These are phyloP conservation scores for Begonia masoniana DNA, from an alignment of 306 rosid species.

Conservation along the genomic window DNA sequence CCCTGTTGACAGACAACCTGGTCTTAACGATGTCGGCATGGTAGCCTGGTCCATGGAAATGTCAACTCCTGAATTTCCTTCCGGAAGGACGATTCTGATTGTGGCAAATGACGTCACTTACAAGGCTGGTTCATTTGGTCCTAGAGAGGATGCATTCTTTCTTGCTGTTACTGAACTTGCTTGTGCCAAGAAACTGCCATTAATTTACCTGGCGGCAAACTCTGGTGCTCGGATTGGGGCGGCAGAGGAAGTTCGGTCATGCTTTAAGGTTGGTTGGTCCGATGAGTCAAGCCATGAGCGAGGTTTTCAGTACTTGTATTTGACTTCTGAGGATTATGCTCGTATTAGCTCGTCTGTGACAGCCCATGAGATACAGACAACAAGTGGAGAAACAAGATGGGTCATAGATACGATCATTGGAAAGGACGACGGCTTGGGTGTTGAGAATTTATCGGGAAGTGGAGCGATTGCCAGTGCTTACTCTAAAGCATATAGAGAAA, in stretches of 20 bases:
- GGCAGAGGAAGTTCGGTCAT: slow-evolving; percentile 87
- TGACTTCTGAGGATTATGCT: slow-evolving; percentile 78
- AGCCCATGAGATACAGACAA: slow-evolving; percentile 62
- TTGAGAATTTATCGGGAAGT: slow-evolving; percentile 91
- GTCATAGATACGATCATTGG: slow-evolving; percentile 92
- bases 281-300: slow-evolving; percentile 87
- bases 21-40: slow-evolving; percentile 90
- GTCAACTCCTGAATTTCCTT: slow-evolving; percentile 88
- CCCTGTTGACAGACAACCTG: slow-evolving; percentile 53
- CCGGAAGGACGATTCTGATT: slow-evolving; percentile 81
- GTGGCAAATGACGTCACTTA: slow-evolving; percentile 89
- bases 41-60: slow-evolving; percentile 90
- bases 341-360: slow-evolving; percentile 73
- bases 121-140: slow-evolving; percentile 97
- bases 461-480: slow-evolving; percentile 94
- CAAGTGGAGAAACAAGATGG: slow-evolving; percentile 86
- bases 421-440: slow-evolving; percentile 92
- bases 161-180: slow-evolving; percentile 91
- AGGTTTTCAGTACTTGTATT: slow-evolving; percentile 84
- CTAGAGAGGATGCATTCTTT: slow-evolving; percentile 90
- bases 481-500: slow-evolving; percentile 89
- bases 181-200: slow-evolving; percentile 64
- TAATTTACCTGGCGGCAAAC: slow-evolving; percentile 91
- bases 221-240: slow-evolving; percentile 98
- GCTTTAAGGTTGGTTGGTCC: slow-evolving; percentile 97